Evolutionary conservation across 805 yeast species (phyloP).

Genomic region (Candida tibetensis): DNA sequence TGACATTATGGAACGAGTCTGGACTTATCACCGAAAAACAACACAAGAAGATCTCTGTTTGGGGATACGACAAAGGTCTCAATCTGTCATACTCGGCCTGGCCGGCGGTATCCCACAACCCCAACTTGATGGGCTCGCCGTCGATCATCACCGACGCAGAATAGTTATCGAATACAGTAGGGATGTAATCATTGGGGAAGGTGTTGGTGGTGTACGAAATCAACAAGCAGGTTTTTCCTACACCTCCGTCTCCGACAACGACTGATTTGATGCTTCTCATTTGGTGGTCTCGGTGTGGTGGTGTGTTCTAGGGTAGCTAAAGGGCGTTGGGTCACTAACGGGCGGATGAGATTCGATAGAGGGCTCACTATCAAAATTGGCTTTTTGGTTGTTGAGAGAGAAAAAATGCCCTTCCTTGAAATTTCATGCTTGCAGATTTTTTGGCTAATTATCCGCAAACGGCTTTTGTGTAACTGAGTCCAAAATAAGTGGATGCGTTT

Average conservation of each 20-base stretch:
- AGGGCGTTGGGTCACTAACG: background rate
- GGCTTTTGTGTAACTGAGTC: too few species aligned
- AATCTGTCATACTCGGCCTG: constrained; percentile 89
- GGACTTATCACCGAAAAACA: constrained; percentile 86
- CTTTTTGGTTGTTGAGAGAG: background rate
- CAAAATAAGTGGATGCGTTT: too few species aligned
- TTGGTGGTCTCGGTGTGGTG: too few species aligned
- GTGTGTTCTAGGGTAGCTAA: too few species aligned
- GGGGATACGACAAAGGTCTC: constrained; percentile 88
- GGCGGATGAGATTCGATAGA: background rate
- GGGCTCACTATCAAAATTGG: background rate
- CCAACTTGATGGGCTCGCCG: constrained; percentile 77
- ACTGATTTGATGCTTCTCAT: constrained; percentile 92
- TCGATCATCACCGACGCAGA: constrained; percentile 82
- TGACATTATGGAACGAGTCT: constrained; percentile 74
- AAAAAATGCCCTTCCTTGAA: background rate
- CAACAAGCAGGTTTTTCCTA: constrained; percentile 86
- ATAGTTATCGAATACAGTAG: constrained; percentile 91
- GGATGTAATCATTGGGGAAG: constrained; percentile 90
- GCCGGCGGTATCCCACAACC: constrained; percentile 96
- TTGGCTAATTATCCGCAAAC: too few species aligned
- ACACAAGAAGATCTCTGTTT: constrained; percentile 81
- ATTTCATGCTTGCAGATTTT: background rate
- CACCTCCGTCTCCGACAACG: constrained; percentile 94
- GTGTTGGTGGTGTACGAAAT: constrained; percentile 90